Evolutionary conservation across 2,329 filamentous ascomycete genomes (phyloP).

Genomic region (Penicillium thymicola): DNA sequence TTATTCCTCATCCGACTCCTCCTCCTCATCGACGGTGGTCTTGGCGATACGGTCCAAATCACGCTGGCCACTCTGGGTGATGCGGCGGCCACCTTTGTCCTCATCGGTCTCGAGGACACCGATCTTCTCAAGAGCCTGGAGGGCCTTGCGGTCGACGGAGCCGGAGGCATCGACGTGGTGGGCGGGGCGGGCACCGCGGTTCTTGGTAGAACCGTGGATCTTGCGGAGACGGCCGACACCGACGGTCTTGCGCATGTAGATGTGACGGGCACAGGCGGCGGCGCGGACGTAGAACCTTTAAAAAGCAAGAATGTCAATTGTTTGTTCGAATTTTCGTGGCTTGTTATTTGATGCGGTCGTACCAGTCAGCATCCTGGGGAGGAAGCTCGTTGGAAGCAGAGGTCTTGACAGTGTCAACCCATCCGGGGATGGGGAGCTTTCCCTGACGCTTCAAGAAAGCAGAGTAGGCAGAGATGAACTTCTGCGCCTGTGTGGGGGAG

Average conservation of each 20-base stretch:
- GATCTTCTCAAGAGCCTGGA: slow-evolving; percentile 99
- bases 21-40: slow-evolving; percentile 57
- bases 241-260: slow-evolving; percentile 99
- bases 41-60: slow-evolving; percentile 95
- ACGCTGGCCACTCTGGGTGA: slow-evolving; percentile 96
- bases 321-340: slow-evolving; percentile 2
- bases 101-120: slow-evolving; percentile 96
- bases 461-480: slow-evolving; percentile 66
- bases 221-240: slow-evolving; percentile 97
- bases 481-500: slow-evolving; percentile 53
- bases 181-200: slow-evolving; percentile 86
- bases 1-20: slow-evolving; percentile 46
- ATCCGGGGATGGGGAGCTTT: slow-evolving; percentile 64
- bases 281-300: slow-evolving; percentile 73
- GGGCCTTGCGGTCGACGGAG: slow-evolving; percentile 93
- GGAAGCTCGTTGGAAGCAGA: slow-evolving; percentile 94
- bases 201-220: slow-evolving; percentile 94
- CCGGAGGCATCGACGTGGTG: slow-evolving; percentile 96
- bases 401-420: slow-evolving; percentile 99
- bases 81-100: slow-evolving; percentile 97
- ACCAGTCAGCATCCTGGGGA: slow-evolving; percentile 98
- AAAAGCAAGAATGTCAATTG: slow-evolving; percentile 9
- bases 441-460: slow-evolving; percentile 69
- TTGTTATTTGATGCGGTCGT: slow-evolving; percentile 47
- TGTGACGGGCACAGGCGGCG: slow-evolving; percentile 91